phyloP scores from a whole-genome alignment of 2,329 filamentous ascomycete species.

The Lecanicillium sp. region DNA sequence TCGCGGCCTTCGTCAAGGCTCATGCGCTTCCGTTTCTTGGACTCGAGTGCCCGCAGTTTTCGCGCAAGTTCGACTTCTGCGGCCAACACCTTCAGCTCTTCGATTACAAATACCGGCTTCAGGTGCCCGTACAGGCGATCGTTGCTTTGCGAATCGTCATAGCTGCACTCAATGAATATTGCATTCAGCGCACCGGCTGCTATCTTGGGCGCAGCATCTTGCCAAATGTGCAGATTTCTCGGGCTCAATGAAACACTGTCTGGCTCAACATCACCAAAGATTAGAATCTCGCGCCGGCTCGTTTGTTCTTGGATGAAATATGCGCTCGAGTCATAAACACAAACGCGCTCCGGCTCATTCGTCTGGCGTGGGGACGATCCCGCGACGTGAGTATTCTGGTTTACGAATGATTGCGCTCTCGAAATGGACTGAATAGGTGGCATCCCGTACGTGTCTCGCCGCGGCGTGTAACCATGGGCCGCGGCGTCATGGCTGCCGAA shows the following conservation, averaged over 20 bases:
- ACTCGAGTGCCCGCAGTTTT: slow-evolving; percentile 28
- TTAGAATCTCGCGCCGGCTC: slow-evolving; percentile 71
- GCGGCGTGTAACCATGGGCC: slow-evolving; percentile 23
- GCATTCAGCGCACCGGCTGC: slow-evolving; percentile 64
- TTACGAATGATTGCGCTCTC: slow-evolving; percentile 25
- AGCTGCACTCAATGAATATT: slow-evolving; percentile 95
- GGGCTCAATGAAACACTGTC: slow-evolving; percentile 78
- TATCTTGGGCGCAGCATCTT: slow-evolving; percentile 81
- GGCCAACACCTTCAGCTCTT: slow-evolving; percentile 70
- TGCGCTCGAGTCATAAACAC: slow-evolving; percentile 81
- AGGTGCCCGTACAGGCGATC: slow-evolving; percentile 83
- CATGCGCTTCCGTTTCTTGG: slow-evolving; percentile 61
- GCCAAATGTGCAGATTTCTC: slow-evolving; percentile 78
- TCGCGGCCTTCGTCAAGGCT: slow-evolving; percentile 23
- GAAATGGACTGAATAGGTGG: slow-evolving; percentile 10
- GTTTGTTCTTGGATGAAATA: slow-evolving; percentile 81
- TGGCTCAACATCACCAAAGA: slow-evolving; percentile 94
- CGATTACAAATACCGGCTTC: slow-evolving; percentile 73
- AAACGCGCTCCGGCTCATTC: slow-evolving; percentile 45
- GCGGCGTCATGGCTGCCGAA: slow-evolving; percentile 45
- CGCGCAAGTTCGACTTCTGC: slow-evolving; percentile 57
- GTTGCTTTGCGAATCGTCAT: slow-evolving; percentile 72
- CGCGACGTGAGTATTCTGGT: slow-evolving; percentile 24
- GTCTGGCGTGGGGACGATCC: slow-evolving; percentile 19
- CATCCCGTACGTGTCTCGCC: slow-evolving; percentile 22